Base-by-base conservation (phyloP, 108 stramenopile species). In the Bacterosira constricta region DNA sequence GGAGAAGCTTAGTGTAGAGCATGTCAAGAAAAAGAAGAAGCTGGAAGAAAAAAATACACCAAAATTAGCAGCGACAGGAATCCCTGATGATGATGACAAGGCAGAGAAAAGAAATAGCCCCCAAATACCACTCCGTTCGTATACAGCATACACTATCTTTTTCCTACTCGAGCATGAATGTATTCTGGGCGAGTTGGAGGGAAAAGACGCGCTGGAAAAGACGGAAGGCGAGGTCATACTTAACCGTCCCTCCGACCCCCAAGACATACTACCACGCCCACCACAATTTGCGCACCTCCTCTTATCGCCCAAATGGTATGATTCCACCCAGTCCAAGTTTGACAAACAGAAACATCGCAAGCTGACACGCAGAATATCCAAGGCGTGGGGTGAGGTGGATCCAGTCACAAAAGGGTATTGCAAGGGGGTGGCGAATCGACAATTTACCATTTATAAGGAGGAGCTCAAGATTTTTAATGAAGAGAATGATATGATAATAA, bases 371-470 rank as follows among this genome's bases (percentile, higher is more conserved):
- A 56, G 51, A 26, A 59, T 79, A 64, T 54, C 88, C 75, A 72
- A 89, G 68, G 27, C 85, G 60, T 55, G 86, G 79, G 18, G 75
- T 71, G 71, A 86, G 41, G 30, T 84, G 74, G 56, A 86, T 77
- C 57, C 39, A 15, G 47, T 81, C 42, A 45, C 85, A 69, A 60
- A 89, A 69, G 4, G 71, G 54, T 44, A 86, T 47, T 86, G 86
- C 81, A 74, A 83, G 77, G 34, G 53, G 6, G 71, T 73, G 37
- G 61, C 71, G n/a, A 26, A 55, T 61, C 36, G 71, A n/a, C 71
- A 73, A 25, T 30, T 73, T 26, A 38, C 30, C 7, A n/a, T 15
- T 34, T 73, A 73, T 15, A 73, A 73, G 32, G 62, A 73, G 0
- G 71, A 73, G 35, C 45, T 63, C 32, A 63, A 63, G 35, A 1